phyloP scores from a whole-genome alignment of 2,329 filamentous ascomycete genomes.

The Ceratocystis destructans region DNA sequence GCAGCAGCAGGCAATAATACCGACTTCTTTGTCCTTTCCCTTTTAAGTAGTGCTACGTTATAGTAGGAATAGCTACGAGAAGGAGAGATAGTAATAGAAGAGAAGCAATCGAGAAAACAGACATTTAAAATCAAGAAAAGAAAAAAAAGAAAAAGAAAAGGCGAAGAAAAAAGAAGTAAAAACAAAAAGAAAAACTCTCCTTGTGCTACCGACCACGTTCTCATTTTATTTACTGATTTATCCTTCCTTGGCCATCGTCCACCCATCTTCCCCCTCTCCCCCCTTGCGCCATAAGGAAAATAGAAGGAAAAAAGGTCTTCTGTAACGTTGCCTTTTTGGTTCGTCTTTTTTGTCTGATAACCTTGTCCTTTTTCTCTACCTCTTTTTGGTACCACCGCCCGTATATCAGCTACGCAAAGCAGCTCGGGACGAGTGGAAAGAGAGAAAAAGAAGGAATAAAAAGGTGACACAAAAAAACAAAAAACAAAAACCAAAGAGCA shows the following conservation, averaged over 20 bases:
- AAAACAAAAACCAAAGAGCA: neutral
- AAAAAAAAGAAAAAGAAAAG: too few species aligned
- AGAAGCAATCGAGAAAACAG: neutral
- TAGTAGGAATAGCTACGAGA: neutral
- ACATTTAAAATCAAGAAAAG: too few species aligned
- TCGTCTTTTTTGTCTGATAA: neutral
- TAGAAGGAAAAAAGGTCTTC: neutral
- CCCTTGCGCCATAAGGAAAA: neutral
- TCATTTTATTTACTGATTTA: too few species aligned
- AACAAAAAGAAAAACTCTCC: neutral
- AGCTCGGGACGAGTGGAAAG: neutral
- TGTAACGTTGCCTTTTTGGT: neutral
- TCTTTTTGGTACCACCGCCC: neutral
- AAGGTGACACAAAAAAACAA: neutral
- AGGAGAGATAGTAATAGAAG: neutral
- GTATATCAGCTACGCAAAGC: neutral
- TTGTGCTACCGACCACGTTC: too few species aligned
- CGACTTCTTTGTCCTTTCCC: neutral
- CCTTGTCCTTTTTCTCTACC: neutral
- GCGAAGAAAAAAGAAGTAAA: neutral
- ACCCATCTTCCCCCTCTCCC: too few species aligned
- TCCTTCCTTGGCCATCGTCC: too few species aligned
- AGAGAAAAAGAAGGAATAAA: neutral
- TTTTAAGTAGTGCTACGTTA: neutral
- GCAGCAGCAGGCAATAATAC: neutral